Conservation (phyloP, 164 flowering plant genomes). For the Brasenia schreberi region DNA sequence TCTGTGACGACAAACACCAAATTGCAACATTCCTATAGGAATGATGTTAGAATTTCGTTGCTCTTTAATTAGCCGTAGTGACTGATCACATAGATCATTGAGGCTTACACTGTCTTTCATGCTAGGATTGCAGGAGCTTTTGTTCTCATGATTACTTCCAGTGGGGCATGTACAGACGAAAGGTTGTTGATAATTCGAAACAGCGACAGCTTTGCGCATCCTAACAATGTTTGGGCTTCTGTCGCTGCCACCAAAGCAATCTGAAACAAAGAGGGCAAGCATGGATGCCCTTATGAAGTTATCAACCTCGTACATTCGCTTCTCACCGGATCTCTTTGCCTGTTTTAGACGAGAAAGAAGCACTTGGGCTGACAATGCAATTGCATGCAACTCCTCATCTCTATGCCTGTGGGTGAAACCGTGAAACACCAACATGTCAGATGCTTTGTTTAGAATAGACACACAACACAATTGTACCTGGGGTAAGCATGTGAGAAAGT, state of each 20-base stretch:
- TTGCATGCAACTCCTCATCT: conserved; percentile 75
- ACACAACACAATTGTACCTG: too few relatives aligned
- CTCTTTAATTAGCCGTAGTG: conserved; percentile 51
- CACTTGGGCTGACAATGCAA: conserved; percentile 54
- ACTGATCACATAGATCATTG: conserved; percentile 60
- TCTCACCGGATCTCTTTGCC: conserved; percentile 17
- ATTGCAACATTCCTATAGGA: conserved; percentile 70
- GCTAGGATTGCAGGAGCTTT: conserved; percentile 10
- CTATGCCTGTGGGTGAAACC: conserved; percentile 32
- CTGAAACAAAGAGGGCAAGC: conserved; percentile 92
- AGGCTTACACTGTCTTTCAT: conserved; percentile 27
- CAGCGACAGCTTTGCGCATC: conserved; percentile 56
- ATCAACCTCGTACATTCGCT: conserved; percentile 19
- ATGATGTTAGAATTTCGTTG: conserved; percentile 57
- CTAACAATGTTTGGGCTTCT: conserved; percentile 36
- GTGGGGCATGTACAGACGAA: conserved; percentile 85
- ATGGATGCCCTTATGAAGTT: conserved; percentile 58
- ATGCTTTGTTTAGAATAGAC: too few relatives aligned
- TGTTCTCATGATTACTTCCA: conserved; percentile 29
- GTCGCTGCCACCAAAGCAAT: conserved; percentile 93
- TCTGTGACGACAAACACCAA: conserved; percentile 94
- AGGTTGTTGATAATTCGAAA: conserved; percentile 66
- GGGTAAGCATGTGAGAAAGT: neutral
- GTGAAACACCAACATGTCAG: too few relatives aligned
- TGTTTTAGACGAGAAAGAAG: conserved; percentile 38